Percentiles rank a stretch among this genome's conserved stretches.
These are phyloP conservation scores for Hypocrella siamensis DNA, from an alignment of 2,329 filamentous ascomycete genomes.

Conservation along the genomic window DNA sequence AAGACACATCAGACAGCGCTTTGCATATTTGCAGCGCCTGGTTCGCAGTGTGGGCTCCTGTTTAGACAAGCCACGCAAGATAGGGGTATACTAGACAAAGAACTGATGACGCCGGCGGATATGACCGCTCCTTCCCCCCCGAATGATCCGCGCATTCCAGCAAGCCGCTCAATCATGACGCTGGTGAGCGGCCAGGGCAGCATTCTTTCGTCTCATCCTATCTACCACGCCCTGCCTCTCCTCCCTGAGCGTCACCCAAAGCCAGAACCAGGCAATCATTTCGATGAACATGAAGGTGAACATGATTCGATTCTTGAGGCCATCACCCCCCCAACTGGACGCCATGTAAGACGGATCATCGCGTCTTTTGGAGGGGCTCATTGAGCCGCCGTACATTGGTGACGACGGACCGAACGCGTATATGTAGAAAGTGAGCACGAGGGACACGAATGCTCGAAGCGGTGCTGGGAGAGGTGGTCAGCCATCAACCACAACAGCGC, in stretches of 20 bases:
- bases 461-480: constrained; percentile 28
- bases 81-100: too few relatives aligned
- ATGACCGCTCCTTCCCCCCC: too few relatives aligned
- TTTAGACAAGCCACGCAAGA: too few relatives aligned
- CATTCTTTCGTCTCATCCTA: constrained; percentile 16
- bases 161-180: constrained; percentile 1
- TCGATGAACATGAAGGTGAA: constrained; percentile 80
- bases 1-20: too few relatives aligned
- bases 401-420: constrained; percentile 42
- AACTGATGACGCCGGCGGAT: too few relatives aligned
- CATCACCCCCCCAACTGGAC: constrained; percentile 39
- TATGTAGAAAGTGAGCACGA: constrained; percentile 45
- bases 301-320: constrained; percentile 68
- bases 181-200: constrained; percentile 2
- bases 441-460: constrained; percentile 48
- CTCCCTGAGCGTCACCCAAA: constrained; percentile 53
- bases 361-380: constrained; percentile 10
- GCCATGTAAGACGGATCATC: constrained; percentile 17
- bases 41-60: too few relatives aligned
- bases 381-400: constrained; percentile 24
- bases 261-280: constrained; percentile 78
- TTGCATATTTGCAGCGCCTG: too few relatives aligned
- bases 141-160: too few relatives aligned
- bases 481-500: neutral
- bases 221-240: constrained; percentile 32